Evolutionary conservation across 257 asterid species (phyloP).

Genomic region (Apocynum venetum): DNA sequence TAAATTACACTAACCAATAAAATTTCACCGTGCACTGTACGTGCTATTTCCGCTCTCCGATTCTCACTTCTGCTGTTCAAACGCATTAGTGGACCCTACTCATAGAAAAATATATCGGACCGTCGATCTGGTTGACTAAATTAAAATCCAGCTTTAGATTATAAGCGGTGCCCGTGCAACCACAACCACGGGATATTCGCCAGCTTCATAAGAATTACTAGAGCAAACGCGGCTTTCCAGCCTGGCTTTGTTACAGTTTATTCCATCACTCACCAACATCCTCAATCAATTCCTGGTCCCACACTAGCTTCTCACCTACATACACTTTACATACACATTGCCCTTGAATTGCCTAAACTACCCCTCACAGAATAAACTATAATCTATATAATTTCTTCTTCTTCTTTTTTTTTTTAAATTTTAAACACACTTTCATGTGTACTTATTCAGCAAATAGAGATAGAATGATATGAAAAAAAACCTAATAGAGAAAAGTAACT

Average conservation of each 20-base stretch:
- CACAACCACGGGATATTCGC: slow-evolving; percentile 13
- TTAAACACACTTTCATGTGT: too few species aligned
- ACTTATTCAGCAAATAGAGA: too few species aligned
- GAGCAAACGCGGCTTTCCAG: slow-evolving; percentile 31
- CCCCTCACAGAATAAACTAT: background rate
- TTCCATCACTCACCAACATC: slow-evolving; percentile 11
- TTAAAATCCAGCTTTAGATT: background rate
- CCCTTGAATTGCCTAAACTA: background rate
- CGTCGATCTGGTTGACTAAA: background rate
- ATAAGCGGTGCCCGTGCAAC: slow-evolving; percentile 18
- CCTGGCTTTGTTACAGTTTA: slow-evolving; percentile 24
- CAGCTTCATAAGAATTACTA: background rate
- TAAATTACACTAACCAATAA: background rate
- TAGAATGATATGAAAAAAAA: too few species aligned
- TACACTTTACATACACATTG: background rate
- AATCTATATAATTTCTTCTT: too few species aligned
- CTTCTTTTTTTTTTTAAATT: too few species aligned
- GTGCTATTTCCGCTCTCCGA: background rate
- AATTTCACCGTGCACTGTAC: background rate
- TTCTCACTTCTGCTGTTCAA: background rate
- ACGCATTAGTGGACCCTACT: background rate
- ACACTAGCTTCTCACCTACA: background rate
- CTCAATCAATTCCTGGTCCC: slow-evolving; percentile 15
- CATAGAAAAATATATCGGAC: background rate
- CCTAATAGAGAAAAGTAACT: too few species aligned